These are phyloP conservation scores for Thalassiosira hispida DNA, from an alignment of 352 stramenopile genomes.

Conservation along the genomic window DNA sequence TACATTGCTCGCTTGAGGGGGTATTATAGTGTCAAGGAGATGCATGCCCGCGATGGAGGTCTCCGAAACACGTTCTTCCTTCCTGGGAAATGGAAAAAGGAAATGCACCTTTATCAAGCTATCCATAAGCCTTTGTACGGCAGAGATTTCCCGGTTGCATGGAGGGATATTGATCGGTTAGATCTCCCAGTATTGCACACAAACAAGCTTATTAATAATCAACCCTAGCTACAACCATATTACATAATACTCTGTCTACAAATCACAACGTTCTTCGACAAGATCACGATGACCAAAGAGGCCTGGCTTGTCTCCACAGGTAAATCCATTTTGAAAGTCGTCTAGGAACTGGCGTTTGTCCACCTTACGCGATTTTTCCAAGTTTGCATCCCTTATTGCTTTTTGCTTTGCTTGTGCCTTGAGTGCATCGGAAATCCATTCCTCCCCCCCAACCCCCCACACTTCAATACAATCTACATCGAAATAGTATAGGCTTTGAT, in stretches of 20 bases:
- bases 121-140: slow-evolving; percentile 36
- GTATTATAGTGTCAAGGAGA: slow-evolving; percentile 65
- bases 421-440: slow-evolving; percentile 62
- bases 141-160: slow-evolving; percentile 54
- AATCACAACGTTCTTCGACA: slow-evolving; percentile 18
- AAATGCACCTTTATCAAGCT: slow-evolving; percentile 47
- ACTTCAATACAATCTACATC: slow-evolving; percentile 66
- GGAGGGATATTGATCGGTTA: slow-evolving; percentile 59
- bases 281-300: slow-evolving; percentile 36
- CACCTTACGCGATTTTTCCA: slow-evolving; percentile 32
- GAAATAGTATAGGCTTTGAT: slow-evolving; percentile 64
- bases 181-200: slow-evolving; percentile 1
- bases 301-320: slow-evolving; percentile 1
- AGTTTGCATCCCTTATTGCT: slow-evolving; percentile 6
- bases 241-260: background rate
- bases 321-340: slow-evolving; percentile 43
- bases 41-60: slow-evolving; percentile 31
- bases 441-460: slow-evolving; percentile 61
- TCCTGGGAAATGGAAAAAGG: slow-evolving; percentile 32
- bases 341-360: slow-evolving; percentile 47
- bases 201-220: slow-evolving; percentile 7
- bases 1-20: slow-evolving; percentile 83
- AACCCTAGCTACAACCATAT: background rate
- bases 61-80: slow-evolving; percentile 49
- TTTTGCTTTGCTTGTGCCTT: slow-evolving; percentile 20